Base-by-base conservation (phyloP, 257 asterid species). In the Ocimum tenuiflorum region DNA sequence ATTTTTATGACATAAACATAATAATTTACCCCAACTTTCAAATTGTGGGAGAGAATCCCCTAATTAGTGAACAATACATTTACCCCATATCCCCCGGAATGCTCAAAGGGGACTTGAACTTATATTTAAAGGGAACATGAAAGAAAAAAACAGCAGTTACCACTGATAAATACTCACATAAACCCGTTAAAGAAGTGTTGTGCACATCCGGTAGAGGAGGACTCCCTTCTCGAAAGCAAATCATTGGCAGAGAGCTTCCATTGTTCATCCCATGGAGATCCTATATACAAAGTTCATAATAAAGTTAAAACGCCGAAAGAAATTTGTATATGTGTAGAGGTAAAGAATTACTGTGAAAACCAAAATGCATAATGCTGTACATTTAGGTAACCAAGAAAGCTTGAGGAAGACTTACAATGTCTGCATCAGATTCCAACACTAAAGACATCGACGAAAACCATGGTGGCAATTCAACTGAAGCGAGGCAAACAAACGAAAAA, bases 201-300 rank as follows among this genome's bases (percentile, higher is more conserved):
- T 90, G 61, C 68, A 82, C 85, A 75, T 94, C 99, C 20, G 99
- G 99, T 66, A 94, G 68, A 72, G 99, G 96, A 38, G 94, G 97
- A 72, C 97, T 85, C 68, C 99, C 99, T 80, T 90, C 88, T 60
- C 99, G 85, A 67, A 90, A 74, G 82, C 99, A 94, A 69, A 94
- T 77, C 70, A 94, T 85, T 8, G 95, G 97, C 58, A 78, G 56
- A 74, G 83, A 80, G 76, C 81, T 77, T 57, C 36, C 79, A 61
- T 77, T 83, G 45, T 72, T 78, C 47, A 74, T 47, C 43, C 68
- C 76, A 66, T 48, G 66, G 66, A 77, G 75, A 77, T 79, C 91
- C 99, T 94, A 81, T 51, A 67, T 66, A 62, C 9, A 15, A 58
- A 4, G n/a, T n/a, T n/a, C n/a, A n/a, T n/a, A n/a, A n/a, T n/a